These are phyloP conservation scores for Thamnidium elegans DNA, from an alignment of 192 early-diverging fungal species.

Conservation along the genomic window DNA sequence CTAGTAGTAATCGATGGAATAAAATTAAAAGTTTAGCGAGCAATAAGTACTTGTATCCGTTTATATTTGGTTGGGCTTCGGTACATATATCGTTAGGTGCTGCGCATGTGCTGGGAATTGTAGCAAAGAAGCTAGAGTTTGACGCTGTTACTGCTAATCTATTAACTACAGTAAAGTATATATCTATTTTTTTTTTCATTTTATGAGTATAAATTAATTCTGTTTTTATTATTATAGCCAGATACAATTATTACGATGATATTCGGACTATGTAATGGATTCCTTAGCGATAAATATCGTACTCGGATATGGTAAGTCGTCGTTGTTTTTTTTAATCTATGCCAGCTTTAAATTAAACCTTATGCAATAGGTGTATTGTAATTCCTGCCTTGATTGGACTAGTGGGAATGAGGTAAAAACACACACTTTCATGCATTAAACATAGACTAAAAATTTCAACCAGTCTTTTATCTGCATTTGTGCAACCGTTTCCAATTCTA, in stretches of 20 bases:
- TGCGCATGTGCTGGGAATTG: constrained; percentile 30
- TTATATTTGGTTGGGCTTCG: constrained; percentile 32
- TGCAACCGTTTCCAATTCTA: constrained; percentile 36
- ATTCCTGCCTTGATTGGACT: constrained; percentile 33
- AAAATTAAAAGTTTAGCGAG: constrained; percentile 5
- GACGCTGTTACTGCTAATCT: constrained; percentile 37
- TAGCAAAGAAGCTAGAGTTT: constrained; percentile 35
- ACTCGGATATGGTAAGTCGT: constrained; percentile 30
- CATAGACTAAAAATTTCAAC: not conserved
- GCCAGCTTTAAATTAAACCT: not conserved
- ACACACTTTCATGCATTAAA: not conserved
- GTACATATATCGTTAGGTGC: constrained; percentile 32
- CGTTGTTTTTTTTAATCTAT: not conserved
- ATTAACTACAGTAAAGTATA: constrained; percentile 30
- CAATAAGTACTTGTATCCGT: constrained; percentile 29
- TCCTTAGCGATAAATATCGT: constrained; percentile 27
- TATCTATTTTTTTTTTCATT: too few species aligned
- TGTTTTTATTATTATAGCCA: constrained; percentile 27
- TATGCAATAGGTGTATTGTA: constrained; percentile 28
- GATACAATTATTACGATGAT: constrained; percentile 36
- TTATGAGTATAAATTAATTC: not conserved
- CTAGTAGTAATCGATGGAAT: not conserved
- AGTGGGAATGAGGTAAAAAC: constrained; percentile 27
- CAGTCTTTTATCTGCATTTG: constrained; percentile 32
- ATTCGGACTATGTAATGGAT: constrained; percentile 30